Evolutionary conservation across 495 filamentous ascomycete species (phyloP), one percentile per base, ranked within the genome.

Genomic region (Xylaria cubensis): DNA sequence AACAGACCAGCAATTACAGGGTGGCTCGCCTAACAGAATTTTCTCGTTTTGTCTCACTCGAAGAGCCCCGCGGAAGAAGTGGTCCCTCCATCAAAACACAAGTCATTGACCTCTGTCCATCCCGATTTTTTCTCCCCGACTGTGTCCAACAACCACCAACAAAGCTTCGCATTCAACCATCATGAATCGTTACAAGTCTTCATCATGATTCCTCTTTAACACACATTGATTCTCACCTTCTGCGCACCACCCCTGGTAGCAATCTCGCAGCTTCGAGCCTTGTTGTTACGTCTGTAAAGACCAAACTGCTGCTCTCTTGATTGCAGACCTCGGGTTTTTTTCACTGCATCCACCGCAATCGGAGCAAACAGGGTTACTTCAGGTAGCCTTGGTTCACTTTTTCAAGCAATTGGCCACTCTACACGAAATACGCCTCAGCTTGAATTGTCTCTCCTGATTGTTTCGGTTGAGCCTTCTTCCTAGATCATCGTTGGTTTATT

Each of bases 121-220:
- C 53, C 63, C 63, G 21, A 13, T 51, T 72, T 66, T 50, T 50
- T 65, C 10, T 36, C 34, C 19, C 48, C 39, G 42, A 36, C 44
- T 15, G 34, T 66, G 50, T 34, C 59, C 21, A 67, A 34, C 63
- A 56, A 29, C 48, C 41, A 72, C 15, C 41, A 53, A 67, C 50
- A 58, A 71, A 46, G 63, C 63, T 67, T 48, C 61, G 50, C 63
- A 66, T 34, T 44, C 48, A 50, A 65, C 39, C 51, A 53, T 32
- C 63, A 77, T 74, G 74, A 71, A 59, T 73, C 72, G 72, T 70
- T 71, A 67, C 66, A 21, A 32, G 39, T 59, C 69, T 72, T 75
- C 75, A 70, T 15, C 65, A 79, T 79, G 77, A 70, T 76, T 70
- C 74, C 74, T 73, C 77, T 79, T 66, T 79, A 75, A 67, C 62